Conservation (phyloP, 192 early-diverging fungal genomes). For the Phlyctochytrium arcticum region DNA sequence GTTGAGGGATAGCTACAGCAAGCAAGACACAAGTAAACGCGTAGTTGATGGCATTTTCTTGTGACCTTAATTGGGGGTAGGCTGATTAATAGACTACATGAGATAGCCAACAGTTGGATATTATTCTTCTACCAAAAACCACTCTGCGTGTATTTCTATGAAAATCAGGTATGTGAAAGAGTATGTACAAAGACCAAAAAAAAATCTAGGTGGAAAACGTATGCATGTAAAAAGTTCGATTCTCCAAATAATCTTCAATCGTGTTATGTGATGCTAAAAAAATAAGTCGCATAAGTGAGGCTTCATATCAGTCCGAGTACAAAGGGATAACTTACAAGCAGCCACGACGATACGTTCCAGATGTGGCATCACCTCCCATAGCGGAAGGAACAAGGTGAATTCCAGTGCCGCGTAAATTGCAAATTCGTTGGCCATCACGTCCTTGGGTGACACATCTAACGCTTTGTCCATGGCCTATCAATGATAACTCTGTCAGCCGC, state of each 20-base stretch:
- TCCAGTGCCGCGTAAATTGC: slow-evolving; percentile 84
- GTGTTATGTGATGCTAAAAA: slow-evolving; percentile 8
- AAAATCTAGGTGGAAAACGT: background rate
- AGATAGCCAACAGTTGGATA: too few relatives aligned
- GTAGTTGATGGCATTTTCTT: too few relatives aligned
- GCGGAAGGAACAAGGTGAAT: slow-evolving; percentile 84
- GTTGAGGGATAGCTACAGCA: background rate
- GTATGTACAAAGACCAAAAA: too few relatives aligned
- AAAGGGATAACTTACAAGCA: slow-evolving; percentile 13
- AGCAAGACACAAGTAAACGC: too few relatives aligned
- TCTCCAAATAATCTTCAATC: slow-evolving; percentile 21
- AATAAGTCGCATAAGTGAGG: background rate
- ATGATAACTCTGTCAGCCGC: background rate
- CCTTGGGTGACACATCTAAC: slow-evolving; percentile 70
- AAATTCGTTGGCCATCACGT: slow-evolving; percentile 87
- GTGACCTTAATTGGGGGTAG: too few relatives aligned
- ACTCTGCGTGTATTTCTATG: too few relatives aligned
- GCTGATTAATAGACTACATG: too few relatives aligned
- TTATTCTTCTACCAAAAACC: too few relatives aligned
- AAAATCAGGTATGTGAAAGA: too few relatives aligned
- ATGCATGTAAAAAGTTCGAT: slow-evolving; percentile 18
- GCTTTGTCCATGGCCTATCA: slow-evolving; percentile 65
- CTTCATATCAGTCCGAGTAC: background rate
- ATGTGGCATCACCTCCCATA: slow-evolving; percentile 88
- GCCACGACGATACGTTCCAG: slow-evolving; percentile 73